Evolutionary conservation across 2,329 filamentous ascomycete genomes (phyloP).

Genomic region (Calycina herbarum): DNA sequence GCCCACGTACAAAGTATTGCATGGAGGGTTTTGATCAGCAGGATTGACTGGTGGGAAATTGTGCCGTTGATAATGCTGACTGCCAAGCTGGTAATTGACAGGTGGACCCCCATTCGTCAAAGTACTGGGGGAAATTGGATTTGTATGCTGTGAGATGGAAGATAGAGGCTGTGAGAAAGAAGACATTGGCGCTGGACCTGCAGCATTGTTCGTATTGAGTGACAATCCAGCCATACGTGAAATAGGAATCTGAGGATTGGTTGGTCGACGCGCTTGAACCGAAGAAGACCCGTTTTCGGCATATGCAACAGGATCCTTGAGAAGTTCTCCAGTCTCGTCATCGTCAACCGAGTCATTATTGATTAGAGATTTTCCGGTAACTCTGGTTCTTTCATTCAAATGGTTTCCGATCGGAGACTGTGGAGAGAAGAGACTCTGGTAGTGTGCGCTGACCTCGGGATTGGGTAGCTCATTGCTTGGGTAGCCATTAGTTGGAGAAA

Average conservation of each 20-base stretch:
- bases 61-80: constrained; percentile 58
- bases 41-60: constrained; percentile 87
- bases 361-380: constrained; percentile 71
- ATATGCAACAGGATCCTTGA: constrained; percentile 71
- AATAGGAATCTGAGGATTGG: constrained; percentile 70
- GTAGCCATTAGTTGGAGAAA: constrained; percentile 56
- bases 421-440: constrained; percentile 68
- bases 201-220: constrained; percentile 64
- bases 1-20: constrained; percentile 97
- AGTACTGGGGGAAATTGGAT: constrained; percentile 56
- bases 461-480: constrained; percentile 60
- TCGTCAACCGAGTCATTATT: constrained; percentile 66
- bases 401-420: constrained; percentile 73
- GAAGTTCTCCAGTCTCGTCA: constrained; percentile 70
- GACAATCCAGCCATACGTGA: constrained; percentile 69
- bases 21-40: constrained; percentile 93
- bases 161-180: constrained; percentile 29
- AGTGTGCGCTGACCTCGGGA: constrained; percentile 52
- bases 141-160: constrained; percentile 37
- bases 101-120: constrained; percentile 46
- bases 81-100: constrained; percentile 56
- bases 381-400: constrained; percentile 58
- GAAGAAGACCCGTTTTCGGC: constrained; percentile 65
- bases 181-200: constrained; percentile 32
- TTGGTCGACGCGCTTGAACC: constrained; percentile 62